Evolutionary conservation across 768 basidiomycete species (phyloP), one percentile per base, ranked within the genome.

Genomic region (Coprinopsis strossmayeri): DNA sequence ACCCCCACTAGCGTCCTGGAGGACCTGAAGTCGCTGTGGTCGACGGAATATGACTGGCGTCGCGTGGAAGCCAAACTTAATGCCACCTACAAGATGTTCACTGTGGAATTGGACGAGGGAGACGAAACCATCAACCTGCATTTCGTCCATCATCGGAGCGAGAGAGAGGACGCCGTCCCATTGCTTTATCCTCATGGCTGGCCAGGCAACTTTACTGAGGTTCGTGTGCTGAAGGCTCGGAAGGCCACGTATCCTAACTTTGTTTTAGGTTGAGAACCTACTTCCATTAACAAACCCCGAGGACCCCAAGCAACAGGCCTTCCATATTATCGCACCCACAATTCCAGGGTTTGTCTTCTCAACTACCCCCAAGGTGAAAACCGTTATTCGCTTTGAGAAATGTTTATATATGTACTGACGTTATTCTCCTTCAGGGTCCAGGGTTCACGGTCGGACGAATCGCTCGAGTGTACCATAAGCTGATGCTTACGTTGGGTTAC

Each of bases 111-210:
- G 39, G 59, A 67, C 4, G 72, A 77, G 28, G 69, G 61, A 2
- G 69, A 68, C 45, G 76, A 68, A 12, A 57, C 64, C 3, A 61
- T 81, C 35, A 72, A 76, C 32, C 61, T 79, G 3, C 79, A 81
- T 52, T 80, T 74, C 51, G 69, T 78, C 1, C 78, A 79, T 57
- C 65, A 75, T 52, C 65, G 62, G 52, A 77, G 77, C 55, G 52
- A 53, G 18, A 46, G 59, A 2, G 34, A 48, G 0, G 61, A 68
- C 34, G 76, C 78, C 0, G 68, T 79, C 21, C 77, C 79, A 1
- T 60, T 81, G 17, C 59, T 80, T n/a, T 78, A 74, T 55, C 66
- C 73, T 11, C 79, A 81, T 53, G 79, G 79, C 3, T 81, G 79
- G 69, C 69, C 66, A 7, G 68, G 67, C 7, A 65, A 63, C 34